Evolutionary conservation across 495 filamentous ascomycete genomes (phyloP).

Genomic region (Cetradonia linearis): DNA sequence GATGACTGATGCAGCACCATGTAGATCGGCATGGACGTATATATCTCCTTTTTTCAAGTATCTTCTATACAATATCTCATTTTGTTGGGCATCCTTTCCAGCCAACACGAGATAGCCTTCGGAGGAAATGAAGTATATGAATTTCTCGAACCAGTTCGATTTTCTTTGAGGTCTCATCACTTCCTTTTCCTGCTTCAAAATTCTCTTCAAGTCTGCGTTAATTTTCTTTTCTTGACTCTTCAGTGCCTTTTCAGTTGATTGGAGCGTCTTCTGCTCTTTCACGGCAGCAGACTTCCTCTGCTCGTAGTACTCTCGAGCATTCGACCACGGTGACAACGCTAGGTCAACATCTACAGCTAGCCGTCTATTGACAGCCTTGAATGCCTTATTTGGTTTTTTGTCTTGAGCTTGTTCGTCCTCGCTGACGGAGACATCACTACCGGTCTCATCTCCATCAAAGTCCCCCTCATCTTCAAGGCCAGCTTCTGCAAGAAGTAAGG

Average conservation of each 20-base stretch:
- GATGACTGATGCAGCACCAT: conserved; percentile 71
- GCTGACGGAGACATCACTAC: conserved; percentile 52
- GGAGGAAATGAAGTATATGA: conserved; percentile 85
- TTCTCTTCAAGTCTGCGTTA: conserved; percentile 69
- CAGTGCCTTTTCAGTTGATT: conserved; percentile 73
- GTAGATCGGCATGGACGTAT: conserved; percentile 82
- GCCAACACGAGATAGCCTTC: conserved; percentile 87
- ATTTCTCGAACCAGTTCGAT: conserved; percentile 94
- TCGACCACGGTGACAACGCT: conserved; percentile 68
- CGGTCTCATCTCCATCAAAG: conserved; percentile 52
- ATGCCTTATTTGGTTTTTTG: conserved; percentile 28
- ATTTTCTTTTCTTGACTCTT: conserved; percentile 88
- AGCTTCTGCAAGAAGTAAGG: conserved; percentile 64
- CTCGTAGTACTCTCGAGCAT: conserved; percentile 84
- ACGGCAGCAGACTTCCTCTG: conserved; percentile 72
- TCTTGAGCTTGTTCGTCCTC: conserved; percentile 39
- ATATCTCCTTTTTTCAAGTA: conserved; percentile 82
- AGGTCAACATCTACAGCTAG: conserved; percentile 79
- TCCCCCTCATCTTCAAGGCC: conserved; percentile 50
- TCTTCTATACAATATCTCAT: conserved; percentile 76
- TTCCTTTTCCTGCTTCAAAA: conserved; percentile 84
- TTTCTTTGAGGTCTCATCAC: conserved; percentile 71
- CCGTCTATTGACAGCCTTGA: conserved; percentile 36
- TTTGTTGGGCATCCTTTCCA: conserved; percentile 81
- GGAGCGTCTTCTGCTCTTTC: conserved; percentile 76